These are phyloP conservation scores for Sideroxylon spinosum DNA, from an alignment of 179 eudicot genomes.

Conservation along the genomic window DNA sequence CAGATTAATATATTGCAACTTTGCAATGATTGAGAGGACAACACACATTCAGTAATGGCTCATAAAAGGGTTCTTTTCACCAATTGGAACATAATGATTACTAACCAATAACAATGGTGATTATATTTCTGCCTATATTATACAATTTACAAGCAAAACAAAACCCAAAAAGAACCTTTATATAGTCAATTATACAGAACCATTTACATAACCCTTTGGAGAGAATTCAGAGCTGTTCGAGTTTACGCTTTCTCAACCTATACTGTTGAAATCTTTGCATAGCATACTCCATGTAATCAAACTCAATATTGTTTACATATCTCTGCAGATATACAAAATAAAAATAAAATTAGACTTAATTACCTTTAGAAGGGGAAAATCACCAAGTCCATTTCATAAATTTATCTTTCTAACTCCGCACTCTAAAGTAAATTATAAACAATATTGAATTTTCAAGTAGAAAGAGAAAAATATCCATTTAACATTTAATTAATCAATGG, in stretches of 20 bases:
- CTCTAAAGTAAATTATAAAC: too few relatives aligned
- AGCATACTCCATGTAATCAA: constrained; percentile 47
- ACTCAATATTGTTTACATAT: constrained; percentile 43
- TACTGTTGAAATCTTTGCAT: constrained; percentile 54
- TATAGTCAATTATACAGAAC: constrained; percentile 1
- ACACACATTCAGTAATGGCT: not conserved
- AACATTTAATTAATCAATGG: too few relatives aligned
- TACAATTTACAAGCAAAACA: not conserved
- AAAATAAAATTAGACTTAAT: not conserved
- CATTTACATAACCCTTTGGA: not conserved
- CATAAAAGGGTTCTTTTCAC: not conserved
- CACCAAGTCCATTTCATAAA: not conserved
- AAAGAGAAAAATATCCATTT: too few relatives aligned
- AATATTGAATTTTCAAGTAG: too few relatives aligned
- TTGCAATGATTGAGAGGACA: not conserved
- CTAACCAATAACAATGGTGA: not conserved
- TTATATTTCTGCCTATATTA: not conserved
- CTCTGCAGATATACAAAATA: constrained; percentile 22
- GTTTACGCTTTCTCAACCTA: constrained; percentile 35
- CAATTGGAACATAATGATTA: not conserved
- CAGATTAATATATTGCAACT: too few relatives aligned
- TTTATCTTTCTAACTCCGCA: too few relatives aligned
- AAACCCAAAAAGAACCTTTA: not conserved
- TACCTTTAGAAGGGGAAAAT: not conserved
- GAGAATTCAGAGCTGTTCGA: constrained; percentile 16